phyloP scores from a whole-genome alignment of 495 filamentous ascomycete species.

The Cudoniella acicularis region DNA sequence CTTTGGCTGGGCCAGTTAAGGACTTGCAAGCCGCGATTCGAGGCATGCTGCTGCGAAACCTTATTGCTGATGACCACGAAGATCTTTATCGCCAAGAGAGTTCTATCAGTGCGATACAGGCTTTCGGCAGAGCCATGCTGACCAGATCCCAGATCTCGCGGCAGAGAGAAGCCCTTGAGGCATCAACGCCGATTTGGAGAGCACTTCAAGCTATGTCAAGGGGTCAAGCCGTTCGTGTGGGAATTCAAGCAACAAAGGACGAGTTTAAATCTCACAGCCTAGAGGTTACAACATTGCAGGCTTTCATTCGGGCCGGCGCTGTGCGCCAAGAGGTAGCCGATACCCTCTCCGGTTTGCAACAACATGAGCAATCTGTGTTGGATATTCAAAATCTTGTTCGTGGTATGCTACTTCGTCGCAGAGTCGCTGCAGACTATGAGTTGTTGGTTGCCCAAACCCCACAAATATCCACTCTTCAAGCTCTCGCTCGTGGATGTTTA shows the following conservation, averaged over 20 bases:
- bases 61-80: conserved; percentile 31
- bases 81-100: conserved; percentile 31
- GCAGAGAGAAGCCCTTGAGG: conserved; percentile 30
- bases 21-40: conserved; percentile 69
- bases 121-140: conserved; percentile 38
- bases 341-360: conserved; percentile 36
- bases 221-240: conserved; percentile 43
- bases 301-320: conserved; percentile 44
- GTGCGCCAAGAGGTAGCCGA: conserved; percentile 43
- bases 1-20: conserved; percentile 40
- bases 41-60: conserved; percentile 43
- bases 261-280: conserved; percentile 34
- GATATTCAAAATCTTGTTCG: conserved; percentile 44
- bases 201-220: conserved; percentile 48
- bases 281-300: conserved; percentile 46
- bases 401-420: conserved; percentile 49
- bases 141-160: conserved; percentile 38
- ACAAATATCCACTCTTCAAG: conserved; percentile 64
- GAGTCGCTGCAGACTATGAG: conserved; percentile 46
- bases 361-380: conserved; percentile 38
- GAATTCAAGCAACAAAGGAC: conserved; percentile 33
- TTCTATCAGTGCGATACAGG: conserved; percentile 30
- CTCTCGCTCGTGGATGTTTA: conserved; percentile 60
- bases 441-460: conserved; percentile 55
- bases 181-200: conserved; percentile 23